Evolutionary conservation across 2,329 filamentous ascomycete species (phyloP).

Genomic region (Arthrobotrys iridis): DNA sequence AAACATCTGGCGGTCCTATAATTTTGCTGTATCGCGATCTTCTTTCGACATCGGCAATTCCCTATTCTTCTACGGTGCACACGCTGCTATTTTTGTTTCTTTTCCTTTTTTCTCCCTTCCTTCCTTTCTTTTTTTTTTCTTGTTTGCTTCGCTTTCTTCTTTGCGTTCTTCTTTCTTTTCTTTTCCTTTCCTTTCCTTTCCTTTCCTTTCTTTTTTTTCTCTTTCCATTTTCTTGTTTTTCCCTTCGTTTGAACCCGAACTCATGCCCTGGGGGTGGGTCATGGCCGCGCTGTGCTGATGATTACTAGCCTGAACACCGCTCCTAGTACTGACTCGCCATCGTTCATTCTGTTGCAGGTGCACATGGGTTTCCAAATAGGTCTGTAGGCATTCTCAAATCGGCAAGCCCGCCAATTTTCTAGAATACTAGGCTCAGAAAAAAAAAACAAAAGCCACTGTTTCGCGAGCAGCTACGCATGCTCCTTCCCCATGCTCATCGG

Average conservation of each 20-base stretch:
- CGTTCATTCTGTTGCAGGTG: constrained; percentile 38
- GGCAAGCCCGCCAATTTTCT: constrained; percentile 53
- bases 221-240: not conserved
- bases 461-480: constrained; percentile 48
- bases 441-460: constrained; percentile 52
- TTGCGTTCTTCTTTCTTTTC: not conserved
- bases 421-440: constrained; percentile 36
- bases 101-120: not conserved
- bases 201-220: not conserved
- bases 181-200: not conserved
- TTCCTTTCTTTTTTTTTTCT: constrained; percentile 1
- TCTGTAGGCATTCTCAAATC: constrained; percentile 41
- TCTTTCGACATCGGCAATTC: constrained; percentile 53
- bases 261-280: constrained; percentile 23
- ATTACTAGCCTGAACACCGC: constrained; percentile 37
- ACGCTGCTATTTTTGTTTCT: not conserved
- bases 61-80: constrained; percentile 2
- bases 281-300: constrained; percentile 9
- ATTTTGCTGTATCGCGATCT: constrained; percentile 54
- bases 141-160: not conserved
- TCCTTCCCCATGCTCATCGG: constrained; percentile 48
- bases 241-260: not conserved
- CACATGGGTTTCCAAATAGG: constrained; percentile 51
- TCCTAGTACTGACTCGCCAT: constrained; percentile 47
- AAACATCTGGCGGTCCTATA: constrained; percentile 53